These are phyloP conservation scores for Aphanomyces stellatus DNA, from an alignment of 352 stramenopile genomes.

Conservation along the genomic window DNA sequence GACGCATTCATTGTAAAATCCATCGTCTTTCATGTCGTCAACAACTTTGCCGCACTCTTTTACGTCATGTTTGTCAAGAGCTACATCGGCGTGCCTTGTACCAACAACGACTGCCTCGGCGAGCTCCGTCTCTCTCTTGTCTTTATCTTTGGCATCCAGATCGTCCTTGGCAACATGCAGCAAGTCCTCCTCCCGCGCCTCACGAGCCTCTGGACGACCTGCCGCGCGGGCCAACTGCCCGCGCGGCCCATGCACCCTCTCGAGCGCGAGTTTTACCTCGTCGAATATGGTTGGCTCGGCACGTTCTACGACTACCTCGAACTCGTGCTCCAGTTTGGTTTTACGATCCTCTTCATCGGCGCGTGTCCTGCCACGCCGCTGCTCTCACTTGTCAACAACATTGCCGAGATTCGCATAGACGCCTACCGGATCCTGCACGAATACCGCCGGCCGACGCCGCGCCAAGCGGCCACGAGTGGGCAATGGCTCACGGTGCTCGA, in stretches of 20 bases:
- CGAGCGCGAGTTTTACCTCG: constrained; percentile 66
- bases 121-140: constrained; percentile 87
- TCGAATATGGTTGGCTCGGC: constrained; percentile 67
- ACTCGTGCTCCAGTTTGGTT: constrained; percentile 83
- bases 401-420: constrained; percentile 88
- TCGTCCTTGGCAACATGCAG: constrained; percentile 65
- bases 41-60: constrained; percentile 92
- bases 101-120: constrained; percentile 68
- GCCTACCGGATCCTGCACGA: constrained; percentile 77
- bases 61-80: constrained; percentile 91
- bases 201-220: constrained; percentile 27
- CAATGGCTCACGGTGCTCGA: constrained; percentile 89
- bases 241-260: constrained; percentile 30
- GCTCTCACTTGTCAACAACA: constrained; percentile 88
- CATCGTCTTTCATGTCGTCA: constrained; percentile 93
- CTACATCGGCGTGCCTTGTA: constrained; percentile 41
- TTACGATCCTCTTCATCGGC: constrained; percentile 84
- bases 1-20: constrained; percentile 92
- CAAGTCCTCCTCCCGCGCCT: constrained; percentile 63
- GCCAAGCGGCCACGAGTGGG: constrained; percentile 81
- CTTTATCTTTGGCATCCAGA: constrained; percentile 84
- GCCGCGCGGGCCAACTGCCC: constrained; percentile 25
- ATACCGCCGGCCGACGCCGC: constrained; percentile 60
- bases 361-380: constrained; percentile 89
- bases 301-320: constrained; percentile 92